Percentiles rank a stretch among this genome's conserved stretches.
These are phyloP conservation scores for Wallacemonas sp. DNA, from an alignment of 208 protist genomes.

Conservation along the genomic window DNA sequence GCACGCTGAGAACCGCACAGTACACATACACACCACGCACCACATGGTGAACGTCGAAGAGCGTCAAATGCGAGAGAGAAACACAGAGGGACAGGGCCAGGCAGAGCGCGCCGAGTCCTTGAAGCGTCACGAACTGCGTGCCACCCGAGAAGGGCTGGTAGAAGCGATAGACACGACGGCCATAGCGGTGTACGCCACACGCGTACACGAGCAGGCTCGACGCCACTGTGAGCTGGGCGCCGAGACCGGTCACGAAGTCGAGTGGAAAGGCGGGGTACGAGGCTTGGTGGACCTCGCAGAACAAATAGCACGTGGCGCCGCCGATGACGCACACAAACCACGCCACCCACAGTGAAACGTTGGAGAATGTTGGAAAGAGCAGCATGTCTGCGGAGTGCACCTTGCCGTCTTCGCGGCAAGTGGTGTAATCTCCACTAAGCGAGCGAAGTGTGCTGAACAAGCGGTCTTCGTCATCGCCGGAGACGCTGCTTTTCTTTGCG, in stretches of 20 bases:
- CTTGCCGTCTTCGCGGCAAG: background rate
- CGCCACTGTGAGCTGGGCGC: constrained; percentile 39
- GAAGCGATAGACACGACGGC: constrained; percentile 47
- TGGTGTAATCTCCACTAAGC: constrained; percentile 5
- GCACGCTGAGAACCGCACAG: constrained; percentile 28
- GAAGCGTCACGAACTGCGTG: constrained; percentile 66
- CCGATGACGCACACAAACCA: constrained; percentile 56
- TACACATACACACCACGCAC: constrained; percentile 49
- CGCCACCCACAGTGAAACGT: constrained; percentile 49
- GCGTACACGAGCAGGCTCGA: constrained; percentile 54
- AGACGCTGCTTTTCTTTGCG: background rate
- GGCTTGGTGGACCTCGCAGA: constrained; percentile 65
- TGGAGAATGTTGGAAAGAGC: constrained; percentile 49
- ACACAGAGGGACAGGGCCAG: constrained; percentile 28
- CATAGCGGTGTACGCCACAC: constrained; percentile 44
- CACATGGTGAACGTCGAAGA: constrained; percentile 24
- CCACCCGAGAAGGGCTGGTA: constrained; percentile 86
- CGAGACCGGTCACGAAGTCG: constrained; percentile 40
- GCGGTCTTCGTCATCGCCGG: background rate
- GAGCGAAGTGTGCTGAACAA: constrained; percentile 2
- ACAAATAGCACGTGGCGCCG: constrained; percentile 43
- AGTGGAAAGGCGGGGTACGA: constrained; percentile 50
- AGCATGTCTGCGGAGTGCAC: background rate
- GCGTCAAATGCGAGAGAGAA: constrained; percentile 26
- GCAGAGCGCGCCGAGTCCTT: constrained; percentile 57